These are phyloP conservation scores for Phyllosticta citribraziliensis DNA, from an alignment of 2,329 filamentous ascomycete genomes.

Conservation along the genomic window DNA sequence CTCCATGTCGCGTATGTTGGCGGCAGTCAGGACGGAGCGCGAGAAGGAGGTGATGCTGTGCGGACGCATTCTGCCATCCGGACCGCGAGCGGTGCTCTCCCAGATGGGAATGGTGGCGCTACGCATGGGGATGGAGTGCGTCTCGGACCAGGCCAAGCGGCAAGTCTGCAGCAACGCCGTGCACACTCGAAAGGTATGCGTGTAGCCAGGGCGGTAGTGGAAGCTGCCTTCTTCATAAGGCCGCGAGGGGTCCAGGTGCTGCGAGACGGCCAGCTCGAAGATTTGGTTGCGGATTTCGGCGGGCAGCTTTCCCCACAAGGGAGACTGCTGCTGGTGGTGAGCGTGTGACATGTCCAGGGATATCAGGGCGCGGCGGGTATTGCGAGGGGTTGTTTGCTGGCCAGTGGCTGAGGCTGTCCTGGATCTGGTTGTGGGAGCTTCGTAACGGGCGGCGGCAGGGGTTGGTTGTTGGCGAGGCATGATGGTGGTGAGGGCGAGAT, in stretches of 20 bases:
- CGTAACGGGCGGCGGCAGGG: not conserved
- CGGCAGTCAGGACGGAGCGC: not conserved
- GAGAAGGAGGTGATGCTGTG: not conserved
- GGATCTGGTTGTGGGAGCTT: not conserved
- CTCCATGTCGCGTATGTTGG: not conserved
- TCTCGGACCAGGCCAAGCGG: constrained; percentile 29
- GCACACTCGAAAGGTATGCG: constrained; percentile 19
- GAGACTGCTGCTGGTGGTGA: constrained; percentile 16
- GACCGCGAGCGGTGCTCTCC: constrained; percentile 2
- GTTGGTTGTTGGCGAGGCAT: not conserved
- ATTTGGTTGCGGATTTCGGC: constrained; percentile 19
- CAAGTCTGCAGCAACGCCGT: constrained; percentile 29
- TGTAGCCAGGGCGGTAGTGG: constrained; percentile 18
- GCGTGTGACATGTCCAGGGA: constrained; percentile 15
- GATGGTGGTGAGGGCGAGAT: not conserved
- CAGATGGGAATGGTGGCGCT: constrained; percentile 16
- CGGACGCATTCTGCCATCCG: not conserved
- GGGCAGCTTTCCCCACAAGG: constrained; percentile 18
- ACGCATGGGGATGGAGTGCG: constrained; percentile 24
- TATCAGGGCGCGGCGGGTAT: constrained; percentile 14
- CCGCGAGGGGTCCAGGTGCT: constrained; percentile 12
- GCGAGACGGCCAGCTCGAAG: constrained; percentile 14
- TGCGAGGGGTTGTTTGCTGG: constrained; percentile 1
- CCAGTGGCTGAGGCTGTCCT: not conserved
- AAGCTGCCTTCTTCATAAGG: constrained; percentile 12